Evolutionary conservation across 345 rosid genomes (phyloP).

Genomic region (Camelina hispida): DNA sequence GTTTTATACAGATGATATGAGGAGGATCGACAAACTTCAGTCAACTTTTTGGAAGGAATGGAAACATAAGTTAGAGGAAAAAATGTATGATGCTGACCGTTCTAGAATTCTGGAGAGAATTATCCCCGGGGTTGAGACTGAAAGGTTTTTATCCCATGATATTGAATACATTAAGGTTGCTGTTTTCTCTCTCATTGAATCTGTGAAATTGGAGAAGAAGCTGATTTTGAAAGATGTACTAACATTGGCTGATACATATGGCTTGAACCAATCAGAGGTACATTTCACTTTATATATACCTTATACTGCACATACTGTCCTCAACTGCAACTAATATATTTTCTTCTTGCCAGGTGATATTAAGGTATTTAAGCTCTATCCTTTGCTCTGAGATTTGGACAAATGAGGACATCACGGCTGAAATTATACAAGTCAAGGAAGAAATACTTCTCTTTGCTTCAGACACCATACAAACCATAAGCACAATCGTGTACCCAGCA

Average conservation of each 20-base stretch:
- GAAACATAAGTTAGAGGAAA: conserved; percentile 91
- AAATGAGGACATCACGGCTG: conserved; percentile 75
- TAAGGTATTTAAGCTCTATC: conserved; percentile 61
- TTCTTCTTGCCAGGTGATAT: conserved; percentile 63
- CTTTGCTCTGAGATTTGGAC: conserved; percentile 84
- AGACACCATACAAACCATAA: conserved; percentile 67
- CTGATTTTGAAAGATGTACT: conserved; percentile 66
- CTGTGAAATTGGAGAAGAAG: conserved; percentile 78
- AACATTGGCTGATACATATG: conserved; percentile 65
- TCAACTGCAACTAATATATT: conserved; percentile 22
- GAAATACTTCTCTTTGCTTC: conserved; percentile 65
- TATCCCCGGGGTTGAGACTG: conserved; percentile 85
- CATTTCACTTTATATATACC: conserved; percentile 10
- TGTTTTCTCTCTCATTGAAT: conserved; percentile 69
- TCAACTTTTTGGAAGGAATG: conserved; percentile 97
- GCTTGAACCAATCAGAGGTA: conserved; percentile 74
- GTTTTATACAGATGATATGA: conserved; percentile 67
- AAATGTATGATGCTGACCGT: conserved; percentile 72
- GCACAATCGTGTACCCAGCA: conserved; percentile 69
- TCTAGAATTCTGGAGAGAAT: conserved; percentile 81
- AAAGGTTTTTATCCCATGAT: conserved; percentile 85
- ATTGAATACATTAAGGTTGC: conserved; percentile 57
- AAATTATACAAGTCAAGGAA: conserved; percentile 66
- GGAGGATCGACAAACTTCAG: conserved; percentile 74
- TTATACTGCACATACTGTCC: conserved; percentile 4